A percentile compares a stretch with the other conserved stretches of the same genome.
These are phyloP conservation scores for Cystoisospora suis DNA, from an alignment of 169 alveolate genomes.

Conservation along the genomic window DNA sequence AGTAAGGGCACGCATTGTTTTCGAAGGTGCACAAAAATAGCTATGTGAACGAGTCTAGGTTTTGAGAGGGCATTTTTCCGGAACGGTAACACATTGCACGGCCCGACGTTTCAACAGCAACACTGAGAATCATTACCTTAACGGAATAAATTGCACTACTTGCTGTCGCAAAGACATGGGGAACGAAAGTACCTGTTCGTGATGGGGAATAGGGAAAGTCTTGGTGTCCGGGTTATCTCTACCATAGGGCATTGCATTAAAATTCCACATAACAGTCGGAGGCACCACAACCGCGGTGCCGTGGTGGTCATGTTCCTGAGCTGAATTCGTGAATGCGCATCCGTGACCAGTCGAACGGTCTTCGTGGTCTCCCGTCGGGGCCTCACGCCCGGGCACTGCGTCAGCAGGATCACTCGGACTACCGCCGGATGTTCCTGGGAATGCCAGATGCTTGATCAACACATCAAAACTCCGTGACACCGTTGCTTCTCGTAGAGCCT, in stretches of 20 bases:
- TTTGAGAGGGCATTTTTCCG: no score
- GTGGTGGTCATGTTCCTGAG: neutral
- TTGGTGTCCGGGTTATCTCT: conserved; percentile 79
- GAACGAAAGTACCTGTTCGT: conserved; percentile 74
- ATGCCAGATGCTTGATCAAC: conserved; percentile 71
- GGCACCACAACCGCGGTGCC: no score
- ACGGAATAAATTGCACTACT: no score
- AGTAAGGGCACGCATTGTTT: no score
- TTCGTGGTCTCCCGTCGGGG: neutral
- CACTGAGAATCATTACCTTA: no score
- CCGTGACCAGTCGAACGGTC: neutral
- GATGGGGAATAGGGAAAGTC: conserved; percentile 80
- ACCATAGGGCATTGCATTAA: conserved; percentile 87
- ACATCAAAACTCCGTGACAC: conserved; percentile 73
- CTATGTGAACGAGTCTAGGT: no score
- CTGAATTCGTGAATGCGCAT: neutral
- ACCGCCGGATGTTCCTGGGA: neutral
- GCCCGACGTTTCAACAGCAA: no score
- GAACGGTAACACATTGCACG: no score
- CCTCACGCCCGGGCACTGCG: neutral
- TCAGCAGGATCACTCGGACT: neutral
- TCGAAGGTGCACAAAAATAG: no score
- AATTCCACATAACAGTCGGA: conserved; percentile 70
- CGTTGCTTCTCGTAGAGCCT: conserved; percentile 76
- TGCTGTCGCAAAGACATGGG: no score